Base-by-base conservation (phyloP, 1,284 basidiomycete species). In the Tilletia walkeri region DNA sequence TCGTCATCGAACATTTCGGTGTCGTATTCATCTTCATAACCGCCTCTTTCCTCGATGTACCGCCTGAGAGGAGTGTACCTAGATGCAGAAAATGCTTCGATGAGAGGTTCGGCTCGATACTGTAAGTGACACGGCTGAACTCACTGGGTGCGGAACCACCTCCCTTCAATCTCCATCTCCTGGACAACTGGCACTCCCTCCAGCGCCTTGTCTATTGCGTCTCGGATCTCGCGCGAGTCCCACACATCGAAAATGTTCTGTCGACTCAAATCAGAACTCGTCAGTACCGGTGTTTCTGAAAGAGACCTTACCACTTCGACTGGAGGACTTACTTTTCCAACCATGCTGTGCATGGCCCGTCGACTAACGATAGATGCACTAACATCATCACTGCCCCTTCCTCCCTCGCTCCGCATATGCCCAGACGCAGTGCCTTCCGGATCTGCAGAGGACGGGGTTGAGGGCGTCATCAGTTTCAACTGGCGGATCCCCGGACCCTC, bases 161-260 rank as follows among this genome's bases (percentile, higher is more conserved):
- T 73, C 14, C 78, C 78, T 39, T 79, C 79, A 61, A 80, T 75
- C 70, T 80, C 78, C 75, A 78, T 78, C 68, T 80, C 79, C 59
- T 79, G 76, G 2, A 77, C 77, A 9, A 78, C 73, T 3, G 76
- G 75, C 45, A 78, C 77, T 63, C 79, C 79, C 38, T 69, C 72
- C 61, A 80, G 70, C 9, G 78, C 79, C 50, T 71, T 71, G n/a
- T 73, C 39, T 56, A 80, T 78, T n/a, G 76, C 73, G 45, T 74
- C 70, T 20, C 78, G 73, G 45, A 80, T 77, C 1, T 73, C 75
- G 1, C 73, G 68, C 14, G 72, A 74, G 53, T 78, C 75, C 79
- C 79, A 80, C 2, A 80, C 75, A 36, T 76, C 71, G 66, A 74
- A 81, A 69, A 81, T 74, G 69, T 70, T 30, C 56, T 20, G 18